Evolutionary conservation across 495 filamentous ascomycete genomes (phyloP), one percentile per base, ranked within the genome.

Genomic region (Penicillium riverlandense): DNA sequence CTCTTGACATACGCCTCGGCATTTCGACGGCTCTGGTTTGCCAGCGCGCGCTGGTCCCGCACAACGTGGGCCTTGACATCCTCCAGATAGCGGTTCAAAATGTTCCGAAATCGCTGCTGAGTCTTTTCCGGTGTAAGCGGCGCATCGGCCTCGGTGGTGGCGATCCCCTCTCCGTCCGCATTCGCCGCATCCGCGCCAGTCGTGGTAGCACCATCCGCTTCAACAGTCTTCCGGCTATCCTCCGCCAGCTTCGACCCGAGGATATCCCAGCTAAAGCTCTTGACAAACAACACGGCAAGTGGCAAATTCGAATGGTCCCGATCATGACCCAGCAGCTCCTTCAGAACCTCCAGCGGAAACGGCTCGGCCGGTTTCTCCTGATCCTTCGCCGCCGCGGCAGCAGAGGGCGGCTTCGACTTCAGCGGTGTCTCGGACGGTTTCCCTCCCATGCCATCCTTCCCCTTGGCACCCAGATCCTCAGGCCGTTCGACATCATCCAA

Each of bases 1-100:
- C 94, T 97, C 58, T 95, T 96, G 51, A 99, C 88, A 58, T 99
- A 99, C 6, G 91, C 92, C 61, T 99, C 92, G 2, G 94, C 90
- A 69, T 99, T 96, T 38, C 90, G 89, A 45, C 88, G 85, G 38
- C 83, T 86, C 64, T 99, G 92, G 16, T 70, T 74, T 45, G 77
- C 74, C 31, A 97, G 80, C 7, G 83, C 80, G 63, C 91, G 88
- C 57, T 99, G 92, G 52, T 97, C 91, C 6, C 85, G 84, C 37
- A 92, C 60, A 22, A 99, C 75, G 63, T 97, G 92, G 6, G 74
- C 64, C 63, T 92, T 96, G 60, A 96, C 86, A 56, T 95, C 91
- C 43, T 96, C 90, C 48, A 97, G 83, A 51, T 99, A 99, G 11
- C 88, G 80, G 39, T 78, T 84, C 29, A 99, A 71, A 37, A 99